These are phyloP conservation scores for Morella rubra DNA, from an alignment of 306 rosid genomes.

Conservation along the genomic window DNA sequence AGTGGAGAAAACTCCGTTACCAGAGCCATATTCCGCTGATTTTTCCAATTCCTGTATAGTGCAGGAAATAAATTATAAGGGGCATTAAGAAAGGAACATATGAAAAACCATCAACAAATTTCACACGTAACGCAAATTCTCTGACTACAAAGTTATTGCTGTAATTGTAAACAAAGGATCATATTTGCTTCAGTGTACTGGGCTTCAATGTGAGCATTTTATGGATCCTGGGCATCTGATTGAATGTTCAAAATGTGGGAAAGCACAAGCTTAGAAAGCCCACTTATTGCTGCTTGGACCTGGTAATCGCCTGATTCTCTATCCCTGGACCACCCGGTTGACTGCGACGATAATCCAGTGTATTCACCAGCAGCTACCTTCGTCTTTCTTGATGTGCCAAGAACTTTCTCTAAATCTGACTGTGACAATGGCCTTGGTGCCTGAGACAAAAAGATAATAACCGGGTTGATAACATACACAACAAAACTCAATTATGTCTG, in stretches of 20 bases:
- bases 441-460: slow-evolving; percentile 40
- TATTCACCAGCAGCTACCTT: slow-evolving; percentile 83
- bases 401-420: slow-evolving; percentile 67
- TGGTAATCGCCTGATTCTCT: slow-evolving; percentile 63
- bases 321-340: slow-evolving; percentile 44
- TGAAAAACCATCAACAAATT: neutral
- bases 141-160: slow-evolving; percentile 17
- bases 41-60: neutral
- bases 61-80: neutral
- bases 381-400: slow-evolving; percentile 70
- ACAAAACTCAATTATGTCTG: slow-evolving; percentile 13
- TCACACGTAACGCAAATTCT: slow-evolving; percentile 24
- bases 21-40: neutral
- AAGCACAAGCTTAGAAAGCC: slow-evolving; percentile 70
- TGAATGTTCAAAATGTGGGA: slow-evolving; percentile 77
- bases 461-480: slow-evolving; percentile 25
- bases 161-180: slow-evolving; percentile 29
- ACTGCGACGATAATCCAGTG: slow-evolving; percentile 45
- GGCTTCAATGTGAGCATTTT: slow-evolving; percentile 26
- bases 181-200: slow-evolving; percentile 7
- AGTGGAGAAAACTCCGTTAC: neutral
- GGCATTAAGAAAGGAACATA: neutral
- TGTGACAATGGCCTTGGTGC: slow-evolving; percentile 64
- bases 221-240: slow-evolving; percentile 60
- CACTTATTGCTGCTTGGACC: slow-evolving; percentile 75